Conservation (phyloP, 108 stramenopile genomes). For the Nitzschia sp. region DNA sequence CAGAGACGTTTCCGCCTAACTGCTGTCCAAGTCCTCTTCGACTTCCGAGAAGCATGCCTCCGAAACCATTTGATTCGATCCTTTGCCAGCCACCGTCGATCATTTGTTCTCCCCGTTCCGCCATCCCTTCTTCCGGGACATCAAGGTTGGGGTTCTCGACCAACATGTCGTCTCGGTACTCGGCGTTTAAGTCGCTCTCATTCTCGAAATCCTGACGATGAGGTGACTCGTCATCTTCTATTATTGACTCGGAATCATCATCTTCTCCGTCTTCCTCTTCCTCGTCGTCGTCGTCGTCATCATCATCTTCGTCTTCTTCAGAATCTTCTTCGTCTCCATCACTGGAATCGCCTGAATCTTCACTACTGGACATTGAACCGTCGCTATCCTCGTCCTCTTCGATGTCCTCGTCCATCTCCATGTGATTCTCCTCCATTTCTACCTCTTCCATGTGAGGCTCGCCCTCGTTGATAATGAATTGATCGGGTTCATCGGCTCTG, state of each 20-base stretch:
- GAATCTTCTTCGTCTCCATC: slow-evolving; percentile 15
- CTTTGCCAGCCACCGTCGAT: slow-evolving; percentile 62
- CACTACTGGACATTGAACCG: slow-evolving; percentile 32
- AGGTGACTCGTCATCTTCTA: slow-evolving; percentile 40
- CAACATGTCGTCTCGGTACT: slow-evolving; percentile 24
- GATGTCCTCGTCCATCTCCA: slow-evolving; percentile 33
- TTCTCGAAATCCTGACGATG: slow-evolving; percentile 24
- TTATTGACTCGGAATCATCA: slow-evolving; percentile 44
- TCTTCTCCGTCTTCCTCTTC: slow-evolving; percentile 45
- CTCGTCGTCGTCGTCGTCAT: slow-evolving; percentile 36
- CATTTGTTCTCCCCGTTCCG: neutral
- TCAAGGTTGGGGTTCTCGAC: slow-evolving; percentile 33
- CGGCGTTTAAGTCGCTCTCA: slow-evolving; percentile 5
- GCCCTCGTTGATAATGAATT: neutral
- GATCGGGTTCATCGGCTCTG: slow-evolving; percentile 1
- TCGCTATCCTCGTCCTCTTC: slow-evolving; percentile 36
- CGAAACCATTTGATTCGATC: slow-evolving; percentile 55
- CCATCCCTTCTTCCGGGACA: slow-evolving; percentile 3
- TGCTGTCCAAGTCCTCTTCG: slow-evolving; percentile 11
- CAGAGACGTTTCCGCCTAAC: slow-evolving; percentile 14
- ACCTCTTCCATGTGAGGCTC: slow-evolving; percentile 22
- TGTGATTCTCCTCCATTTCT: slow-evolving; percentile 22
- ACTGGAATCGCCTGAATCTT: slow-evolving; percentile 9
- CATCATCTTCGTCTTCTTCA: slow-evolving; percentile 23
- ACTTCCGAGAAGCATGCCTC: slow-evolving; percentile 50